Conservation (phyloP, 1,284 basidiomycete species). For the Dichomitus squalens region DNA sequence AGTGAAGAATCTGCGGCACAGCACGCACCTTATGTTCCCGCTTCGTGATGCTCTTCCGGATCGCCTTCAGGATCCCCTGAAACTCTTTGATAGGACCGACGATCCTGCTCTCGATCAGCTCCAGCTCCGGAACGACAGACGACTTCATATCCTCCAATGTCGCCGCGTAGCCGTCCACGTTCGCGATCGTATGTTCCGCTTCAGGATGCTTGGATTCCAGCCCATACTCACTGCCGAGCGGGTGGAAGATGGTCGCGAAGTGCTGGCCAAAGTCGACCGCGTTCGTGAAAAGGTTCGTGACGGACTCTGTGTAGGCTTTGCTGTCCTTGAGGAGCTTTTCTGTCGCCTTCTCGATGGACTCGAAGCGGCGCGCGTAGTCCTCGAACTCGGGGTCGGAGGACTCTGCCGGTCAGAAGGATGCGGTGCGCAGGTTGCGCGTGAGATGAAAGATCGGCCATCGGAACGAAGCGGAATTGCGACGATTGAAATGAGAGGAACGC, state of each 20-base stretch:
- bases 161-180: slow-evolving; percentile 71
- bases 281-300: slow-evolving; percentile 81
- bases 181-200: slow-evolving; percentile 77
- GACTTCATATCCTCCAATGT: slow-evolving; percentile 84
- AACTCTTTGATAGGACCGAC: slow-evolving; percentile 89
- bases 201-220: slow-evolving; percentile 80
- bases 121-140: slow-evolving; percentile 88
- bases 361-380: slow-evolving; percentile 79
- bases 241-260: slow-evolving; percentile 79
- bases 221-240: slow-evolving; percentile 83
- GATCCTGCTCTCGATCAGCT: slow-evolving; percentile 91
- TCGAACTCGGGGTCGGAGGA: slow-evolving; percentile 89
- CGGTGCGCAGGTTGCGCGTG: not conserved
- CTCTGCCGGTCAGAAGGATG: slow-evolving; percentile 47
- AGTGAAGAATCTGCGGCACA: too few species aligned
- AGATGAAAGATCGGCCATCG: slow-evolving; percentile 5
- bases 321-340: slow-evolving; percentile 94
- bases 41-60: slow-evolving; percentile 95
- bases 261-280: slow-evolving; percentile 79
- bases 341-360: slow-evolving; percentile 76
- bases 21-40: slow-evolving; percentile 87
- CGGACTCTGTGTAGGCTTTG: slow-evolving; percentile 84
- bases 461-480: slow-evolving; percentile 1
- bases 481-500: slow-evolving; percentile 36
- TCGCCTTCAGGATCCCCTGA: slow-evolving; percentile 82